Evolutionary conservation across 345 rosid genomes (phyloP), one percentile per base, ranked within the genome.

Genomic region (Cochlearia excelsa): DNA sequence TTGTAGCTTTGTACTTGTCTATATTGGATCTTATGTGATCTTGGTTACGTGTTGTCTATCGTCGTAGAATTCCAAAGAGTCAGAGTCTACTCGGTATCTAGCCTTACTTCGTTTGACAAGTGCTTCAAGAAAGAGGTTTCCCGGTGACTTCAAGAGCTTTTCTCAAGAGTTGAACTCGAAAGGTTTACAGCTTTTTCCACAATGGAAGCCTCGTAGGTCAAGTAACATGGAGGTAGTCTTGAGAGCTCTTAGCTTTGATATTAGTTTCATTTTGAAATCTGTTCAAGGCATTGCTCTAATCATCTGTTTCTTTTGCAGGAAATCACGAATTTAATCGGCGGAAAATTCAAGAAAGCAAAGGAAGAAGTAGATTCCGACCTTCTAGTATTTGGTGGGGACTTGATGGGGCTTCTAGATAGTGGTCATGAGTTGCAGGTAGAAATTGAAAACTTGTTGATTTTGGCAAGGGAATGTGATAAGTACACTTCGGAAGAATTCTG

Each of bases 351-450:
- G 76, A 86, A 84, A 75, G 91, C 89, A 60, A 92, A 92, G 78
- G 93, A 88, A 82, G 93, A 84, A 80, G 98, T 92, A 57, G 80
- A 92, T 75, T 78, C 83, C 44, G 98, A 92, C 72, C 84, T 92
- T 68, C 83, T 81, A 57, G 40, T 81, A 58, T 88, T 83, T 72
- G 91, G 83, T 34, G 87, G 79, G 9, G 86, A 84, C 77, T 80
- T 92, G 67, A 80, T 83, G 61, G 90, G 84, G 42, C 30, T 79
- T 66, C 87, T 77, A 35, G 85, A 86, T 47, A 83, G 65, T 67
- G 86, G 86, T 72, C 98, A 84, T 40, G 95, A 88, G 54, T 84
- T 83, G 82, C 84, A 82, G 84, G 85, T 16, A 16, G 23, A 16
- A 16, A 79, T 92, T 16, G 95, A 86, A 72, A 91, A 92, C 68